A percentile compares a stretch with the other conserved stretches of the same genome.
Conservation (phyloP, 345 rosid species). For the Sisymbrium irio region DNA sequence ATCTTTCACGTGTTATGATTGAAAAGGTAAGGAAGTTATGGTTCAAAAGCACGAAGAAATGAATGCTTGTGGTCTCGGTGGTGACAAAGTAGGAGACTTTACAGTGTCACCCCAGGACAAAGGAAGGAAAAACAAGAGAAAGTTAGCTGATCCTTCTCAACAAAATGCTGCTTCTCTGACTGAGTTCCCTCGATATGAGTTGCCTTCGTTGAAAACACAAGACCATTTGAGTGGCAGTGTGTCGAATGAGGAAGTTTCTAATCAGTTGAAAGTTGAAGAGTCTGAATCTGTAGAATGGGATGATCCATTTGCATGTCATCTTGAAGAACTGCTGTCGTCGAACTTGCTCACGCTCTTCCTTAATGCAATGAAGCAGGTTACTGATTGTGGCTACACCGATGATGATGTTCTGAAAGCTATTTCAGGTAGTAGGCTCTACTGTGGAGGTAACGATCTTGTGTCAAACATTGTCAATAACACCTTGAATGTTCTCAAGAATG, state of each 20-base stretch:
- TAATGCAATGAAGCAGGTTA: conserved; percentile 43
- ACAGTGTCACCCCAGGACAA: conserved; percentile 61
- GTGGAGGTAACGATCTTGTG: conserved; percentile 43
- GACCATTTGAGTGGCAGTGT: conserved; percentile 11
- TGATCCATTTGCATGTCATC: conserved; percentile 69
- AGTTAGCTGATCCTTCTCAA: conserved; percentile 74
- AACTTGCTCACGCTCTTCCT: conserved; percentile 39
- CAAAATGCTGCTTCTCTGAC: conserved; percentile 11
- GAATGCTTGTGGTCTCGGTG: conserved; percentile 18
- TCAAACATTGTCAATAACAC: conserved; percentile 57
- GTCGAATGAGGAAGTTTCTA: conserved; percentile 2
- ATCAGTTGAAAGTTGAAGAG: conserved; percentile 31
- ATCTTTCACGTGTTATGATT: conserved; percentile 3
- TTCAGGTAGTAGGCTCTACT: conserved; percentile 41
- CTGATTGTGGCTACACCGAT: conserved; percentile 46
- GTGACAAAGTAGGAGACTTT: conserved; percentile 30
- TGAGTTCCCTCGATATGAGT: conserved; percentile 40
- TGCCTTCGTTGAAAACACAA: conserved; percentile 25
- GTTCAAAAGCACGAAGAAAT: conserved; percentile 31
- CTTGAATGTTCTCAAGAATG: conserved; percentile 58
- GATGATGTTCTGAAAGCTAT: conserved; percentile 42
- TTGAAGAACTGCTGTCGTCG: conserved; percentile 58
- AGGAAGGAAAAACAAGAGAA: conserved; percentile 86
- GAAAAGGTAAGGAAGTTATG: conserved; percentile 22
- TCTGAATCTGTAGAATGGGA: conserved; percentile 78